Conservation (phyloP, 2,329 filamentous ascomycete species). For the Hypoxylon sp. region DNA sequence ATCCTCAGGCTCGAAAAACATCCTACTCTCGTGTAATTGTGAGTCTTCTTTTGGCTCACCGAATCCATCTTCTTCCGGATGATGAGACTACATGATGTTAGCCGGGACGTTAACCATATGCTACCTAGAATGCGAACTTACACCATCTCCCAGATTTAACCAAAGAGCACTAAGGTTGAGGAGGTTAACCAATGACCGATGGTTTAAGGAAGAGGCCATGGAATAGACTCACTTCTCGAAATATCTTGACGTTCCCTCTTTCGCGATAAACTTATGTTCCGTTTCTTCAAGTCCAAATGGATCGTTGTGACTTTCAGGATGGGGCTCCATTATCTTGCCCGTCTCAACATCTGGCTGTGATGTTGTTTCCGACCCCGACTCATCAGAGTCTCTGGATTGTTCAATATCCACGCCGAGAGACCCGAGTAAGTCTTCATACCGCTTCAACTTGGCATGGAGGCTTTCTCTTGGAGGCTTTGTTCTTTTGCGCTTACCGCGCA, state of each 20-base stretch:
- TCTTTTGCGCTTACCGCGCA: constrained; percentile 43
- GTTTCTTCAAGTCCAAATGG: constrained; percentile 22
- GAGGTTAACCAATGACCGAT: constrained; percentile 5
- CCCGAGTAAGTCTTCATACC: constrained; percentile 34
- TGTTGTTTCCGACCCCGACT: constrained; percentile 34
- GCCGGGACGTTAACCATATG: no score
- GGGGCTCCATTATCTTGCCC: constrained; percentile 19
- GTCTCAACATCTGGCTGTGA: constrained; percentile 35
- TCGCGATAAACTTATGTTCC: constrained; percentile 36
- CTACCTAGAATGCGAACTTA: constrained; percentile 32
- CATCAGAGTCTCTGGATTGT: constrained; percentile 32
- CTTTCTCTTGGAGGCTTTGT: constrained; percentile 35
- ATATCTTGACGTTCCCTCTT: constrained; percentile 37
- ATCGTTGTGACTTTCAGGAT: constrained; percentile 7
- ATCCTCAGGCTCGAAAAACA: constrained; percentile 29
- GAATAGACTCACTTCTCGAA: constrained; percentile 36
- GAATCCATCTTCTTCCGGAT: constrained; percentile 30
- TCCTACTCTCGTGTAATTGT: constrained; percentile 21
- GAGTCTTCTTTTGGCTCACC: constrained; percentile 22
- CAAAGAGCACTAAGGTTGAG: constrained; percentile 41
- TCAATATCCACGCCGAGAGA: constrained; percentile 39
- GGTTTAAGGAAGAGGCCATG: not conserved
- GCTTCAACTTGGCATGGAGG: constrained; percentile 37
- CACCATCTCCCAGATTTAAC: constrained; percentile 45
- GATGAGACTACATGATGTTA: constrained; percentile 30